Evolutionary conservation across 139 green algal genomes (phyloP).

Genomic region (Marvania coccoides): DNA sequence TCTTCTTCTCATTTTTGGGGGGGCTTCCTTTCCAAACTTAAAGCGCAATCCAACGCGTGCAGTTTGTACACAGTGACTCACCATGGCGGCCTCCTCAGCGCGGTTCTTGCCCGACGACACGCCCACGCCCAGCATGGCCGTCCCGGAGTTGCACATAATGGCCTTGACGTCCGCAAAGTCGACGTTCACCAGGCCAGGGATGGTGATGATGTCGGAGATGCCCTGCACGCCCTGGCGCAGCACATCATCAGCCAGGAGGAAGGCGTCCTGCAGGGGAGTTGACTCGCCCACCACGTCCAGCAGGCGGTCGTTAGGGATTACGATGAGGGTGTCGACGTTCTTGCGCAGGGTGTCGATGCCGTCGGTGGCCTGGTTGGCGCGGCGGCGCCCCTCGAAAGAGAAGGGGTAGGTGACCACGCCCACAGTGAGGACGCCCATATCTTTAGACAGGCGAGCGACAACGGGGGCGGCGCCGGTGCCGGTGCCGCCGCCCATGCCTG

Average conservation of each 20-base stretch:
- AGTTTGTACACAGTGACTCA: too few species aligned
- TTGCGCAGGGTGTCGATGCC: slow-evolving; percentile 69
- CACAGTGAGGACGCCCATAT: slow-evolving; percentile 90
- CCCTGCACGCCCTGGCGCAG: slow-evolving; percentile 89
- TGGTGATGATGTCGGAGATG: slow-evolving; percentile 98
- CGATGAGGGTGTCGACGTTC: slow-evolving; percentile 94
- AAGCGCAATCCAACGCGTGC: too few species aligned
- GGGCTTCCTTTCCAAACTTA: not conserved
- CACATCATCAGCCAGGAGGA: slow-evolving; percentile 93
- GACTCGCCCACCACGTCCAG: slow-evolving; percentile 76
- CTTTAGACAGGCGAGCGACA: slow-evolving; percentile 74
- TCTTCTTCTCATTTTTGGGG: too few species aligned
- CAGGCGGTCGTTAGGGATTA: slow-evolving; percentile 95
- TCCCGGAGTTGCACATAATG: slow-evolving; percentile 93
- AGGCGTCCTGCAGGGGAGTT: slow-evolving; percentile 89
- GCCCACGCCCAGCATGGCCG: slow-evolving; percentile 86
- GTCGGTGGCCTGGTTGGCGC: slow-evolving; percentile 55
- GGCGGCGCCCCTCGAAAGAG: slow-evolving; percentile 87
- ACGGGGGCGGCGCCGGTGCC: slow-evolving; percentile 89
- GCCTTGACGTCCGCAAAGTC: slow-evolving; percentile 97
- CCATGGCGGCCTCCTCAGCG: slow-evolving; percentile 46
- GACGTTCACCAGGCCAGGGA: slow-evolving; percentile 96
- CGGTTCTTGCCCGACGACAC: slow-evolving; percentile 52
- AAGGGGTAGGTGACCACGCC: slow-evolving; percentile 96
- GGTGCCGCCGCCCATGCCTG: slow-evolving; percentile 95